Base-by-base conservation (phyloP, 495 filamentous ascomycete species). In the Sordaria brevicollis region DNA sequence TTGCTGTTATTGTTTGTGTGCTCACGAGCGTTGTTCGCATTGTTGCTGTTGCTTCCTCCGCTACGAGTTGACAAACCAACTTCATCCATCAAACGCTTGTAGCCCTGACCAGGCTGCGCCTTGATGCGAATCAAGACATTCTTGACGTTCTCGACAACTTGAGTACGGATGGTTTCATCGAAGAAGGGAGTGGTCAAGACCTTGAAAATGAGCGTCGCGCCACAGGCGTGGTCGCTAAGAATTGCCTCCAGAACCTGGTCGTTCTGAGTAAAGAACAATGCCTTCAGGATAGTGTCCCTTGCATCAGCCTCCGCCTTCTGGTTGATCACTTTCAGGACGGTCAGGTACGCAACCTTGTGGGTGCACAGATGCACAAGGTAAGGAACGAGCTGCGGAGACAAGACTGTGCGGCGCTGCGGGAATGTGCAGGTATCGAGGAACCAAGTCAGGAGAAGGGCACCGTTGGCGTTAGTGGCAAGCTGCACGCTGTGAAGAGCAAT, bases 381-480 rank as follows among this genome's bases (percentile, higher is more conserved):
- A 66, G 95, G 94, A 62, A 99, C 92, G 35, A 99, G 89, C 75
- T 93, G 87, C 36, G 95, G 95, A 35, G 95, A 93, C 33, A 99
- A 88, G 25, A 97, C 94, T 17, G 91, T 95, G 68, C 96, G 91
- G 69, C 95, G 90, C 71, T 90, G 89, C 68, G 94, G 92, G 84
- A 98, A 97, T 35, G 90, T 97, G 86, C 95, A 99, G 3, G 96
- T 99, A 78, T 99, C 95, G 66, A 99, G 85, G 86, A 97, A 96
- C 95, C 95, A 99, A 34, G 95, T 99, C 66, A 99, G 85, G 38
- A 99, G 82, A 65, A 99, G 83, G 49, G 95, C 95, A 13, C 95
- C 95, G 74, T 99, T 99, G 35, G 93, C 91, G 78, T 97, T 97
- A 31, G 96, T 97, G 9, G 96, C 94, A 67, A 99, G 86, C 77